Percentiles rank a stretch among this genome's conserved stretches.
Conservation (phyloP, 2,329 filamentous ascomycete genomes). For the Cladophialophora immunda region DNA sequence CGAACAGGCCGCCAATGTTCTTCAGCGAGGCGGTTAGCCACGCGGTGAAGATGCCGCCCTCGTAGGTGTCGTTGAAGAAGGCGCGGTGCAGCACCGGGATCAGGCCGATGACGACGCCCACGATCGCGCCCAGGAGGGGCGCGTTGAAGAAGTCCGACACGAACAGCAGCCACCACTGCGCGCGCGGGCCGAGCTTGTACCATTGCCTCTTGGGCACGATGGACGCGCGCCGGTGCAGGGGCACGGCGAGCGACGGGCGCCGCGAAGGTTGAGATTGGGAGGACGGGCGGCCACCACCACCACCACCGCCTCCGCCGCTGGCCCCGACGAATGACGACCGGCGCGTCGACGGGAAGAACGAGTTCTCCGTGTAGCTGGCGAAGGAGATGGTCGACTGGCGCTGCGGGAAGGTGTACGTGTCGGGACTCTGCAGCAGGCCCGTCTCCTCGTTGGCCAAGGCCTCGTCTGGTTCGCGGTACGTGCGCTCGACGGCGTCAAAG, state of each 20-base stretch:
- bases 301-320: too few species aligned
- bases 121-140: constrained; percentile 67
- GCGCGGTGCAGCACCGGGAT: constrained; percentile 66
- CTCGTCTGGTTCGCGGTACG: constrained; percentile 31
- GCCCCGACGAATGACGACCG: constrained; percentile 7
- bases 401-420: background rate
- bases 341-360: constrained; percentile 57
- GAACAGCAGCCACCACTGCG: constrained; percentile 50
- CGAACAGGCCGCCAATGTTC: constrained; percentile 71
- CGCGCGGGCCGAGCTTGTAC: constrained; percentile 47
- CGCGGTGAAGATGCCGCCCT: constrained; percentile 71
- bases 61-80: constrained; percentile 66
- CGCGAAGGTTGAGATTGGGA: constrained; percentile 1
- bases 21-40: constrained; percentile 71
- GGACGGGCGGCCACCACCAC: too few species aligned
- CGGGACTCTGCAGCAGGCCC: constrained; percentile 22
- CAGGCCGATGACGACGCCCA: constrained; percentile 68
- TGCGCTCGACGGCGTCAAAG: constrained; percentile 14
- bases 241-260: background rate
- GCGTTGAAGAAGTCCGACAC: constrained; percentile 67
- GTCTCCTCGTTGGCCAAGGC: constrained; percentile 37
- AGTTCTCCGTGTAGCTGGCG: constrained; percentile 57
- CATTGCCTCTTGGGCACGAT: constrained; percentile 42
- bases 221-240: constrained; percentile 32
- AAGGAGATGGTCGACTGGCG: constrained; percentile 27